Evolutionary conservation across 371 early-diverging fungal species (phyloP), one percentile per base, ranked within the genome.

Genomic region (Lichtheimia hyalospora): DNA sequence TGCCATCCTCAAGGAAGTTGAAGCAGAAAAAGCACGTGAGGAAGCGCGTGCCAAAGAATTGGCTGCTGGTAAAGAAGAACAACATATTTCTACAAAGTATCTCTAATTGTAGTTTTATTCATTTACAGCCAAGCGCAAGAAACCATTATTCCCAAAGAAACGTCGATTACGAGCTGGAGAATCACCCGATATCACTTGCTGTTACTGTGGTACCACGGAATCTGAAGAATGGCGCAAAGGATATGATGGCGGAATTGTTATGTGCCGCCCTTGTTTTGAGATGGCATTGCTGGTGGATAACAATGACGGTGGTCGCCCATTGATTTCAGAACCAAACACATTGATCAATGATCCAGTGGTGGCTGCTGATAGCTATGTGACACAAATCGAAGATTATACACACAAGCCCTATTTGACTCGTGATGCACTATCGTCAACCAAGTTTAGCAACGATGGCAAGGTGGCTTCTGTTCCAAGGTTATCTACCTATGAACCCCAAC

Each of bases 231-330:
- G 87, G 87, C 70, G 84, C 25, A 70, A 75, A 74, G 94, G 92
- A 0, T 94, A 91, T 62, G 89, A 91, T 42, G 80, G 79, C 12
- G 91, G 91, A 2, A 86, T 92, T 0, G 70, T 92, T 4, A 91
- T 95, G 91, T 95, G 95, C 67, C 84, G 87, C 58, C 73, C 74
- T 8, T 95, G 94, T 69, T 93, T 89, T 65, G 72, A 82, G 20
- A 64, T 86, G 4, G 89, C 89, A 8, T 72, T 82, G 7, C 53
- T 74, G 5, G 69, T 80, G 14, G 79, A 68, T 16, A 77, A 61
- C 21, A 62, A 56, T 24, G 77, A 75, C 54, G 75, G 74, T 7
- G 50, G 60, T 27, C 18, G 53, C 8, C 16, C 12, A 8, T 42
- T 12, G 41, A 55, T 10, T 24, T 42, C 7, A 1, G 49, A 52